A percentile compares a stretch with the other conserved stretches of the same genome.
These are phyloP conservation scores for Jatropha curcas DNA, from an alignment of 345 rosid species.

Conservation along the genomic window DNA sequence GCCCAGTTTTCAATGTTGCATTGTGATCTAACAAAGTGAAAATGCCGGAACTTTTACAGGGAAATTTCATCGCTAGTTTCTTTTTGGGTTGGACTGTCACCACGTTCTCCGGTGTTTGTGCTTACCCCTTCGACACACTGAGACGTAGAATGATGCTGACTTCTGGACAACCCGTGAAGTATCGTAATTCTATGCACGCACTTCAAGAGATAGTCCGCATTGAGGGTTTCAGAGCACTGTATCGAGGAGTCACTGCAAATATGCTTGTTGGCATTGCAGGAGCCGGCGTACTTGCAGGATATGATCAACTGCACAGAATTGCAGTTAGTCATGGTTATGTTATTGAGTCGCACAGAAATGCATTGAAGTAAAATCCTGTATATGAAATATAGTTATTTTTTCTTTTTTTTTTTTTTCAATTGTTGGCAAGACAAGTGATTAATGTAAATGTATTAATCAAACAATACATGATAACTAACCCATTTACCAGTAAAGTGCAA, in stretches of 20 bases:
- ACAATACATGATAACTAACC: no score
- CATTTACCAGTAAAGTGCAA: no score
- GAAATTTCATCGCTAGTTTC: conserved; percentile 86
- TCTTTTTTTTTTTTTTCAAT: no score
- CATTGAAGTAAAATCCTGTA: conserved; percentile 26
- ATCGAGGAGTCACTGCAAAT: conserved; percentile 81
- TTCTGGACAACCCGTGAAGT: conserved; percentile 75
- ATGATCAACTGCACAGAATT: conserved; percentile 76
- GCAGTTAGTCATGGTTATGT: conserved; percentile 48
- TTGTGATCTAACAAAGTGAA: background rate
- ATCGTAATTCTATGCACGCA: conserved; percentile 59
- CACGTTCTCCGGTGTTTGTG: conserved; percentile 77
- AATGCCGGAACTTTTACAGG: conserved; percentile 44
- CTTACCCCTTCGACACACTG: conserved; percentile 88
- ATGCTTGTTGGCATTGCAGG: conserved; percentile 97
- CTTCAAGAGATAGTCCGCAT: conserved; percentile 55
- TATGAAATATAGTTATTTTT: background rate
- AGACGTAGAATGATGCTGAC: conserved; percentile 97
- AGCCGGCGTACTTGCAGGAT: conserved; percentile 91
- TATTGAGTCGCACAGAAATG: conserved; percentile 34
- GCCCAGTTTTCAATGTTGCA: background rate
- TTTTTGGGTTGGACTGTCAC: conserved; percentile 92
- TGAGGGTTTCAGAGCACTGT: conserved; percentile 73
- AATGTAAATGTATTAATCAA: no score
- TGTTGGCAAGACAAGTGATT: no score